A percentile compares a stretch with the other conserved stretches of the same genome.
Evolutionary conservation across 257 asterid genomes (phyloP).

Genomic region (Haberlea rhodopensis): DNA sequence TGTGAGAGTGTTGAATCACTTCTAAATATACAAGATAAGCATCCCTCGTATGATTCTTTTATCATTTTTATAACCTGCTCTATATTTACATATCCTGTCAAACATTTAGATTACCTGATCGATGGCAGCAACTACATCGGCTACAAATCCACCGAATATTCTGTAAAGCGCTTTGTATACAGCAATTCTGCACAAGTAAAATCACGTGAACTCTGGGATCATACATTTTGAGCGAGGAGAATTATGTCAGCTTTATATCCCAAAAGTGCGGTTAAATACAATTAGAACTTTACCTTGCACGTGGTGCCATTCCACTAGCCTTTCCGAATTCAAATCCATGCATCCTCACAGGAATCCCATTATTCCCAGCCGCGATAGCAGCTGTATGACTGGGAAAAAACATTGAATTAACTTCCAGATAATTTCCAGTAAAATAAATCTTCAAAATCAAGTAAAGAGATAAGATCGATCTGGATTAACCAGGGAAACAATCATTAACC

Average conservation of each 20-base stretch:
- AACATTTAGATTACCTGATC: constrained; percentile 69
- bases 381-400: constrained; percentile 82
- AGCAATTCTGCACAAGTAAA: constrained; percentile 67
- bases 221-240: constrained; percentile 2
- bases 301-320: constrained; percentile 99
- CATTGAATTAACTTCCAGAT: not conserved
- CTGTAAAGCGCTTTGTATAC: constrained; percentile 98
- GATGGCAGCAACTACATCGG: constrained; percentile 98
- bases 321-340: constrained; percentile 92
- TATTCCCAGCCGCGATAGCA: constrained; percentile 97
- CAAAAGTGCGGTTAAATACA: constrained; percentile 1
- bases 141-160: constrained; percentile 90
- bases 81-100: constrained; percentile 7
- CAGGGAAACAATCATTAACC: not conserved
- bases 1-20: constrained; percentile 25
- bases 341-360: constrained; percentile 93
- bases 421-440: not conserved
- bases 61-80: not conserved
- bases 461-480: not conserved
- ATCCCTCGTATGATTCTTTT: constrained; percentile 4
- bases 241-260: not conserved
- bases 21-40: constrained; percentile 14
- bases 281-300: constrained; percentile 68
- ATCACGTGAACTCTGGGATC: constrained; percentile 21
- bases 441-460: too few species aligned